phyloP scores from a whole-genome alignment of 23 red algal genomes.

The Porphyridium purpureum region DNA sequence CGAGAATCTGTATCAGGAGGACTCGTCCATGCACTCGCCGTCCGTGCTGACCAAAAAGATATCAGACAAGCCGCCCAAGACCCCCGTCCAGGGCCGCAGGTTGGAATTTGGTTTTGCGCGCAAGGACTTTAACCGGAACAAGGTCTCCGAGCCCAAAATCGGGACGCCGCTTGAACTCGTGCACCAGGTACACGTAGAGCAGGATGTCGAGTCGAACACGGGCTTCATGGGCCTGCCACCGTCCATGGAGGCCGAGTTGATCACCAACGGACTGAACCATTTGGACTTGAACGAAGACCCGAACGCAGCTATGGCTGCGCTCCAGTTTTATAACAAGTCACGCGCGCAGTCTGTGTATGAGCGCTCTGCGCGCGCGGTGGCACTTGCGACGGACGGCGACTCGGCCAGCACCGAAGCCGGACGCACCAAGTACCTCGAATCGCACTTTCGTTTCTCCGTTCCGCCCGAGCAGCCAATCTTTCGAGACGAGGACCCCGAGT shows the following conservation, averaged over 20 bases:
- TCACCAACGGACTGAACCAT: constrained; percentile 9
- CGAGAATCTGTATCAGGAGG: no score
- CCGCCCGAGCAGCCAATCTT: constrained; percentile 44
- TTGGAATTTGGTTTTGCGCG: no score
- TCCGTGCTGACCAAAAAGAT: no score
- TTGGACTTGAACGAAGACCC: constrained; percentile 12
- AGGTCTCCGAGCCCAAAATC: no score
- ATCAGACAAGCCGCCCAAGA: no score
- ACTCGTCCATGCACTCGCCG: no score
- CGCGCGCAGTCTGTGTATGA: neutral
- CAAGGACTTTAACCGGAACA: no score
- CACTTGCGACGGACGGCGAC: neutral
- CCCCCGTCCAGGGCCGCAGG: no score
- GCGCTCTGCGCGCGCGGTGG: neutral
- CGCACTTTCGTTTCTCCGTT: constrained; percentile 31
- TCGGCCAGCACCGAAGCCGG: neutral
- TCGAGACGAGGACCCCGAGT: constrained; percentile 50
- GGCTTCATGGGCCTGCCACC: constrained; percentile 22
- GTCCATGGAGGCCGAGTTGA: constrained; percentile 9
- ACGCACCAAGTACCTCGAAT: no score
- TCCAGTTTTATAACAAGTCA: constrained; percentile 11
- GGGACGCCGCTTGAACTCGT: constrained; percentile 5
- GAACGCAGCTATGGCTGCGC: constrained; percentile 9
- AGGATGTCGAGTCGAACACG: constrained; percentile 1
- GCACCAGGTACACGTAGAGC: constrained; percentile 12